These are phyloP conservation scores for Phoenix dactylifera DNA, from an alignment of 176 grass and related monocot genomes.

Conservation along the genomic window DNA sequence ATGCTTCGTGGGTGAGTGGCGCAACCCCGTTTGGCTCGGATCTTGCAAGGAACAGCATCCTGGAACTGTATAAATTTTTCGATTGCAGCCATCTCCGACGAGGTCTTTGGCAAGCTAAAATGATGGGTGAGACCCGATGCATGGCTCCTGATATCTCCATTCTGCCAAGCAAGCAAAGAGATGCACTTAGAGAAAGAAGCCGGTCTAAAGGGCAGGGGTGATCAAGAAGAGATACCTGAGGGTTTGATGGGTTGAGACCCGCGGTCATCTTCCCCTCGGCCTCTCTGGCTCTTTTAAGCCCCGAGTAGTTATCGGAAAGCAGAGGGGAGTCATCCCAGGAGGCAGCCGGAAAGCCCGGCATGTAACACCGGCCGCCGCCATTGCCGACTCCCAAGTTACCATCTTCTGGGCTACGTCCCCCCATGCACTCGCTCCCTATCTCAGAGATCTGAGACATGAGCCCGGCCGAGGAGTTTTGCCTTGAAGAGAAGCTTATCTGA, in stretches of 20 bases:
- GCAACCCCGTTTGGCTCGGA: constrained; percentile 84
- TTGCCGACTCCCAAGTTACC: constrained; percentile 10
- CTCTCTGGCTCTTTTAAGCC: constrained; percentile 50
- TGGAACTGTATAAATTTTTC: constrained; percentile 97
- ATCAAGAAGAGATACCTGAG: constrained; percentile 3
- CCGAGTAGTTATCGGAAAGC: constrained; percentile 44
- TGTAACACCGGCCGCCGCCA: constrained; percentile 33
- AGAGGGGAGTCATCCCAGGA: constrained; percentile 78
- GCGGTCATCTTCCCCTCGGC: constrained; percentile 5
- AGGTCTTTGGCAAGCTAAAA: constrained; percentile 81
- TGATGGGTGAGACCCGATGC: constrained; percentile 39
- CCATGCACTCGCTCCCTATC: constrained; percentile 81
- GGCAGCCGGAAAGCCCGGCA: constrained; percentile 44
- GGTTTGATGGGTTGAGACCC: constrained; percentile 29
- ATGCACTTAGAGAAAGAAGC: no score
- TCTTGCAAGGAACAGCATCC: constrained; percentile 89
- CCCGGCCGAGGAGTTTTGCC: constrained; percentile 41
- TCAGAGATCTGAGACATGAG: constrained; percentile 99
- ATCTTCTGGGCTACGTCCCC: constrained; percentile 53
- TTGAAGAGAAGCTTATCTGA: constrained; percentile 86
- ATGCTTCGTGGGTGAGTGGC: constrained; percentile 98
- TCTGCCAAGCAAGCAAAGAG: constrained; percentile 22
- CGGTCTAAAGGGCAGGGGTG: no score
- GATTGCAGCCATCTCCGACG: constrained; percentile 61
- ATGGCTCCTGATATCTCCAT: constrained; percentile 17